Evolutionary conservation across 1,139 yeast species (phyloP), one percentile per base, ranked within the genome.

Genomic region (Pichia sp.): DNA sequence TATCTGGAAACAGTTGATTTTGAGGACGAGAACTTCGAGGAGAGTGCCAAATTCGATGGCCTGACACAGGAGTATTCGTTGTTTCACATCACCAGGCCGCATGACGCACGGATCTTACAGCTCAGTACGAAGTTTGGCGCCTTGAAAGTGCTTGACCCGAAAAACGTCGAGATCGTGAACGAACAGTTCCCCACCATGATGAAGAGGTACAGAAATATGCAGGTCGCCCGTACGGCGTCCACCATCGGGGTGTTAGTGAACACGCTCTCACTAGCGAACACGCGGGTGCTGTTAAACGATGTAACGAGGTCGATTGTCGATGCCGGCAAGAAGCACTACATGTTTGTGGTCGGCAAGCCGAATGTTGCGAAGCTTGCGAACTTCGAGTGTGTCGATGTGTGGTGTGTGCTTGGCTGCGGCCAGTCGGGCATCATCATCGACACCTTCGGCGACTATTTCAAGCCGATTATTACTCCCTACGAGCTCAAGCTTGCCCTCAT

Each of bases 311-410:
- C 85, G 70, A 81, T 93, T 56, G 79, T 77, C 52, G 77, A 75
- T 5, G 90, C 95, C 0, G 97, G 90, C 2, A 93, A 93, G 70
- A 95, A 95, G 67, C 93, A 88, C 62, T 93, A 93, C 67, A 79
- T 90, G 64, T 90, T 93, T 72, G 98, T 92, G 6, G 98, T 93
- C 7, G 99, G 99, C 15, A 95, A 95, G 68, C 98, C 98, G n/a
- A 93, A 93, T 66, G 97, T 93, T 5, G 96, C 99, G 44, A 93
- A 93, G 65, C 75, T 93, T 54, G 99, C 99, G 11, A 93, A 93
- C 69, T 93, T 95, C 67, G 98, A 92, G 60, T 84, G 84, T 23
- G 81, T 93, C 16, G 99, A 93, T 63, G 78, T 88, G 31, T 93
- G 99, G 98, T 92, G 95, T 65, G 81, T 93, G 16, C 72, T 93